Evolutionary conservation across 345 rosid genomes (phyloP).

Genomic region (Noccaea caerulescens): DNA sequence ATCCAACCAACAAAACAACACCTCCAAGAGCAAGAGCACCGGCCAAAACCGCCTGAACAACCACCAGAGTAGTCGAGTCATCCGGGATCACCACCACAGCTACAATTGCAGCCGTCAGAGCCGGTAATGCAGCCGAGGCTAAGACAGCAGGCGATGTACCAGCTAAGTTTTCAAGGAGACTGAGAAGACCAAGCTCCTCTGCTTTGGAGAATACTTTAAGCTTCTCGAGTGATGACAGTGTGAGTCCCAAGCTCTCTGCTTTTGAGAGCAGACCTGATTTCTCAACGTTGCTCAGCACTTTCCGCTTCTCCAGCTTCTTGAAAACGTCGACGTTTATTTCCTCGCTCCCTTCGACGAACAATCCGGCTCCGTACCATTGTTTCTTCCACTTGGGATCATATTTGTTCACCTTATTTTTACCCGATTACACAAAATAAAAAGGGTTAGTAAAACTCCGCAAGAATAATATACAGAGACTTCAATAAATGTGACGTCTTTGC

Average conservation of each 20-base stretch:
- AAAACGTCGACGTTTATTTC: constrained; percentile 84
- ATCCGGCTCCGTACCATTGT: constrained; percentile 90
- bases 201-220: constrained; percentile 84
- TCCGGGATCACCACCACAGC: constrained; percentile 78
- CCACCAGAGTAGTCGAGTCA: constrained; percentile 73
- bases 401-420: constrained; percentile 70
- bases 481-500: not conserved
- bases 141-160: constrained; percentile 65
- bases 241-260: constrained; percentile 75
- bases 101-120: constrained; percentile 70
- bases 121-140: constrained; percentile 80
- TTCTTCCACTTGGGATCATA: constrained; percentile 73
- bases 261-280: constrained; percentile 84
- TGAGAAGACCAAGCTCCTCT: constrained; percentile 84
- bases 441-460: not conserved
- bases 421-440: constrained; percentile 1
- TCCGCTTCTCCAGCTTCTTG: constrained; percentile 85
- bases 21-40: constrained; percentile 71
- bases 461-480: not conserved
- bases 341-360: constrained; percentile 87
- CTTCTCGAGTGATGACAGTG: constrained; percentile 89
- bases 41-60: constrained; percentile 64
- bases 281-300: constrained; percentile 86
- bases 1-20: constrained; percentile 75
- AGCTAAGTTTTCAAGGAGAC: constrained; percentile 70